Evolutionary conservation across 108 stramenopile species (phyloP), one percentile per base, ranked within the genome.

Genomic region (Nitzschia sp.): DNA sequence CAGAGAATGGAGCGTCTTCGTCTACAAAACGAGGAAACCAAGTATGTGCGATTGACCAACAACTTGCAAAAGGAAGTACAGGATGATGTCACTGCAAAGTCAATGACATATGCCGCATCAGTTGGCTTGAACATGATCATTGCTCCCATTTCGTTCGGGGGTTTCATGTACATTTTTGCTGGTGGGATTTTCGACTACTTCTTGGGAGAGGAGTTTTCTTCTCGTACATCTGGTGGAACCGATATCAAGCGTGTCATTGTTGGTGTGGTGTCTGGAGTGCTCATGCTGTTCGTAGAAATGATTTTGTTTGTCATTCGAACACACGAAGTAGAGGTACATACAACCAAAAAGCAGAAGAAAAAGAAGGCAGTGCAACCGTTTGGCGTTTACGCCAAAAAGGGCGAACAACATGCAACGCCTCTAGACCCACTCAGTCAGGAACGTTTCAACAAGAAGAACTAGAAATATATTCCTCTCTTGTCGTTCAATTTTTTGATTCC

Each of bases 251-350:
- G 78, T 0, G 86, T 93, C 24, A 90, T 93, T 78, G 73, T 85
- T 10, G 87, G 85, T 26, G 89, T 93, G 0, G 51, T 93, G 1
- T 72, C 74, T 12, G 92, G 92, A 25, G 88, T 89, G 9, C 50
- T 77, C 50, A 89, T 93, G 86, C 63, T 93, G 20, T 89, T 93
- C 71, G 80, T 93, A 26, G 92, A 93, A 76, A 93, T 93, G 92
- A 78, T 87, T 25, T 66, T 93, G 9, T 93, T 89, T 76, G 92
- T 93, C 15, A 91, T 93, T 69, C 84, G 92, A 24, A 86, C 83
- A 2, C 86, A 93, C 72, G 89, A 90, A 58, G 62, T 91, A 66
- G 91, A 93, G 61, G 51, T 63, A 40, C 73, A 77, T 48, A 75
- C 78, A 42, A 58, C 73, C 46, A 87, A 84, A 41, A 90, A 93